A percentile compares a stretch with the other conserved stretches of the same genome.
phyloP scores from a whole-genome alignment of 331 rosid species.

The Telfairia occidentalis region DNA sequence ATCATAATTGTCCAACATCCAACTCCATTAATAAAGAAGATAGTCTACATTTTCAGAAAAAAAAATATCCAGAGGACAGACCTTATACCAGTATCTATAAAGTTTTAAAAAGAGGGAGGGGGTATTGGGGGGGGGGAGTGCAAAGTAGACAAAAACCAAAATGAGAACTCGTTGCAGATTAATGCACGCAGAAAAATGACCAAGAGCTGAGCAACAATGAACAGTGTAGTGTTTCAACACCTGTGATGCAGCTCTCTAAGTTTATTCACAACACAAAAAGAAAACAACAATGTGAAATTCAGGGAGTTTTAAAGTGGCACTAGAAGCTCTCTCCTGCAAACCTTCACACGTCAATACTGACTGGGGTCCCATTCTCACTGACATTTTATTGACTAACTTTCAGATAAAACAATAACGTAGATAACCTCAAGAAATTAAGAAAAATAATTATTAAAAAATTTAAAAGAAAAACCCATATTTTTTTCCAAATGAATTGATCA shows the following conservation, averaged over 20 bases:
- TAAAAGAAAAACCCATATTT: background rate
- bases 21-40: background rate
- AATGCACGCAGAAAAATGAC: background rate
- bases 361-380: background rate
- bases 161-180: background rate
- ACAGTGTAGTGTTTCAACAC: background rate
- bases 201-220: background rate
- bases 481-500: background rate
- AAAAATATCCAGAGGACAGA: background rate
- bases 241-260: background rate
- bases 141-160: background rate
- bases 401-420: background rate
- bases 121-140: background rate
- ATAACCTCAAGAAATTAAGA: background rate
- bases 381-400: background rate
- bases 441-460: background rate
- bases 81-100: background rate
- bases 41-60: background rate
- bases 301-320: background rate
- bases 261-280: background rate
- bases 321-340: background rate
- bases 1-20: background rate
- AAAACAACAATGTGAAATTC: background rate
- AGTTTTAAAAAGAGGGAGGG: background rate
- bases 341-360: background rate